These are phyloP conservation scores for Tuber aestivum DNA, from an alignment of 495 filamentous ascomycete genomes.

Conservation along the genomic window DNA sequence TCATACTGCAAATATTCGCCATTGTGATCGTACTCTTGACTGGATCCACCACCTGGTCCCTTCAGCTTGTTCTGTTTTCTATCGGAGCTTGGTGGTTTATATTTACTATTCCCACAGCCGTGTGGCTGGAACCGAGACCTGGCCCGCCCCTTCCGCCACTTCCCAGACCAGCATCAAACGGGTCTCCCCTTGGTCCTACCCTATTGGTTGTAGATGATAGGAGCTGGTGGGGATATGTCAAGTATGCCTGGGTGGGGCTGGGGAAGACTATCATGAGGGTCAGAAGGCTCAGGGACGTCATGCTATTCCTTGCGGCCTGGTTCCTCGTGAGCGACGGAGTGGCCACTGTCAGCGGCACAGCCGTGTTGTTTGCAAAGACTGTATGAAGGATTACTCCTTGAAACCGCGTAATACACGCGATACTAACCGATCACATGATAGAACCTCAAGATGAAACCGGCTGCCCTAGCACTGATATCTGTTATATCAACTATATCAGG, in stretches of 20 bases:
- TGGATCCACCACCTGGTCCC: slow-evolving; percentile 67
- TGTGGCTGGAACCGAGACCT: slow-evolving; percentile 87
- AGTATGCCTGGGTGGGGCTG: slow-evolving; percentile 77
- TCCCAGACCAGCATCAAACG: slow-evolving; percentile 11
- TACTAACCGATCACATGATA: slow-evolving; percentile 26
- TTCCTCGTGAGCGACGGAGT: slow-evolving; percentile 91
- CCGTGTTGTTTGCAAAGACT: slow-evolving; percentile 92
- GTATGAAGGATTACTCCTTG: slow-evolving; percentile 38
- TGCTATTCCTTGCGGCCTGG: slow-evolving; percentile 86
- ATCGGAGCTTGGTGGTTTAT: slow-evolving; percentile 92
- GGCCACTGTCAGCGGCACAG: slow-evolving; percentile 89
- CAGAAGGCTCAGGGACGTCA: slow-evolving; percentile 71
- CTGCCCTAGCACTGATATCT: slow-evolving; percentile 84
- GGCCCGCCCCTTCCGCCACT: slow-evolving; percentile 64
- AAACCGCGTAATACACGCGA: slow-evolving; percentile 9
- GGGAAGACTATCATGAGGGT: slow-evolving; percentile 73
- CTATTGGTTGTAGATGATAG: slow-evolving; percentile 7
- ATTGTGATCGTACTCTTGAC: slow-evolving; percentile 65
- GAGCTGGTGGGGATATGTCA: slow-evolving; percentile 56
- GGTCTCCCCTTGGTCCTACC: not conserved
- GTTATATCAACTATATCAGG: slow-evolving; percentile 80
- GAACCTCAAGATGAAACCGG: slow-evolving; percentile 77
- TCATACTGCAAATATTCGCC: slow-evolving; percentile 69
- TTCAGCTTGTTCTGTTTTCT: slow-evolving; percentile 75
- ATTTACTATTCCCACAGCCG: slow-evolving; percentile 80